phyloP scores from a whole-genome alignment of 192 early-diverging fungal species.

The Coemansia pectinata region DNA sequence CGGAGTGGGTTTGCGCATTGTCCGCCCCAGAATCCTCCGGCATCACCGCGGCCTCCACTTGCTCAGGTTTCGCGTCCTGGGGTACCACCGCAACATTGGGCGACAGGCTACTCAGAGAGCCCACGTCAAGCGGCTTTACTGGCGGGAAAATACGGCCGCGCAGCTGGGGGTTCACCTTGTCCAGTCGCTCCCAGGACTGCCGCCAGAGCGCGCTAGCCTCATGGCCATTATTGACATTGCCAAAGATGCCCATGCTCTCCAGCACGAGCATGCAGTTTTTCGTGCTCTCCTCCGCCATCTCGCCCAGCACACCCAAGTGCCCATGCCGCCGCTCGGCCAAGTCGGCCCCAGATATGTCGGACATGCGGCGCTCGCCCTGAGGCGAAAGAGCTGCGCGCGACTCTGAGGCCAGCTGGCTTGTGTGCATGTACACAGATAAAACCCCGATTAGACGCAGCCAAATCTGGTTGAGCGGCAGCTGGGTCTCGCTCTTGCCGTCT shows the following conservation, averaged over 20 bases:
- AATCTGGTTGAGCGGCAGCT: conserved; percentile 20
- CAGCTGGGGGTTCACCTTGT: conserved; percentile 44
- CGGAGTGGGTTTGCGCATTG: conserved; percentile 12
- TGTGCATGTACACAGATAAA: conserved; percentile 42
- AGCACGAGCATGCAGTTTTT: conserved; percentile 53
- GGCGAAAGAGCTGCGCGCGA: conserved; percentile 11
- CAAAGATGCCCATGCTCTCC: conserved; percentile 41
- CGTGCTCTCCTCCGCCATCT: conserved; percentile 52
- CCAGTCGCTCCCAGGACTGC: conserved; percentile 35
- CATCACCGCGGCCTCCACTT: background rate
- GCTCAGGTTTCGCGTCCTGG: background rate
- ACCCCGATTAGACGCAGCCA: conserved; percentile 45
- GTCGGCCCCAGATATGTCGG: background rate
- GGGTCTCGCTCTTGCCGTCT: background rate
- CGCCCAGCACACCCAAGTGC: conserved; percentile 43
- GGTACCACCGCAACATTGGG: background rate
- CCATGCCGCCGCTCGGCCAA: conserved; percentile 14
- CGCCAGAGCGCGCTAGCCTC: conserved; percentile 24
- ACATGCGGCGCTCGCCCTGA: background rate
- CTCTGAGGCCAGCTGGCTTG: conserved; percentile 30
- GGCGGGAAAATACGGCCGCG: conserved; percentile 30
- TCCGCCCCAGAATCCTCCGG: background rate
- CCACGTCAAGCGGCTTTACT: conserved; percentile 2
- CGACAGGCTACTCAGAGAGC: background rate
- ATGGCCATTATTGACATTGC: conserved; percentile 8